Evolutionary conservation across 768 basidiomycete species (phyloP), one percentile per base, ranked within the genome.

Genomic region (Termitomyces sp.): DNA sequence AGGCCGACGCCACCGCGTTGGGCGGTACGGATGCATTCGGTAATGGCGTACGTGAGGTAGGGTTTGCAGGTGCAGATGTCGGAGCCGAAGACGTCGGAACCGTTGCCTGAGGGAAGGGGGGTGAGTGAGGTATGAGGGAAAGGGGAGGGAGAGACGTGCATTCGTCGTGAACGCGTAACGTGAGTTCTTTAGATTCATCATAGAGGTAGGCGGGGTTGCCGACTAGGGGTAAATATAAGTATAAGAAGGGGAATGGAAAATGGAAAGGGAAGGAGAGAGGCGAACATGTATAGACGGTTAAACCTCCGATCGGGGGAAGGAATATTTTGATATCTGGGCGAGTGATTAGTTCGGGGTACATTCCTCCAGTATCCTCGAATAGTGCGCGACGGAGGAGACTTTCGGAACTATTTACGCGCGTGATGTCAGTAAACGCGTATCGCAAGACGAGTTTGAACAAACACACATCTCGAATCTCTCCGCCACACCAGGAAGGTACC

Each of bases 281-380:
- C 79, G 54, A 58, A 89, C 92, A 92, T 60, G 98, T 95, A 70
- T 98, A 98, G 5, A 91, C 92, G 0, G 95, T 95, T 56, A 91
- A 66, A 42, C 85, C 85, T 0, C 95, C 96, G 54, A 98, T 98
- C 0, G 96, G 96, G 0, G 96, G 96, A 0, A 98, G 78, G 79
- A 97, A 98, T 20, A 94, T 82, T 68, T 95, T 95, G 76, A 98
- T 88, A 64, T 98, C 96, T 0, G 94, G 90, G 20, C 94, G 85
- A 6, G 96, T 98, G 64, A 98, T 87, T 29, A 98, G 81, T 63
- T 98, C 96, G 3, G 95, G 94, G 68, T 91, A 94, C 89, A 92
- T 93, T 64, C 94, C 93, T 62, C 92, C 94, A 0, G 93, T 96
- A 59, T 97, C 96, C 68, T 98, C 96, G 61, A 98, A 98, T 35